Evolutionary conservation across 352 stramenopile species (phyloP), one percentile per base, ranked within the genome.

Genomic region (Globisporangium okanoganense): DNA sequence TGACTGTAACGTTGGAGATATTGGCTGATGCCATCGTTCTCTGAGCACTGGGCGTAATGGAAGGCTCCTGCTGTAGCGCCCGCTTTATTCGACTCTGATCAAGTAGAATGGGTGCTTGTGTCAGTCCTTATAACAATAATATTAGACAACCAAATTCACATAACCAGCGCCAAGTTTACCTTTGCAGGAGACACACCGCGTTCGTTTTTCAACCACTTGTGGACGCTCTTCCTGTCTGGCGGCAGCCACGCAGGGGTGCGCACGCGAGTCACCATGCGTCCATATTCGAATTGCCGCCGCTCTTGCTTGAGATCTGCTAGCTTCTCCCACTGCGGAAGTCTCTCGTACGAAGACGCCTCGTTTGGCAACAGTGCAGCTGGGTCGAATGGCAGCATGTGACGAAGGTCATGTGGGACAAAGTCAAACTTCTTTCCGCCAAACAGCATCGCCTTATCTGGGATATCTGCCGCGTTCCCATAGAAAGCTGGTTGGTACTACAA

Each of bases 361-460:
- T 27, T 58, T 20, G 0, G 9, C 18, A 59, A 12, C n/a, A 65
- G 45, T 8, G 35, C 20, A 1, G 36, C 53, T 10, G 85, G 90
- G 55, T 90, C 60, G 64, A 92, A 95, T 8, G 35, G 20, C 2
- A 35, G 49, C 10, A 87, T 56, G 51, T 86, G 69, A 1, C 27
- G 65, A 6, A 72, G 35, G 59, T 71, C 74, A 0, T 69, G 66
- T 2, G 72, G 64, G 6, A 57, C 56, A 66, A 95, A 90, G 22
- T 78, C 62, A 44, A 90, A 89, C 36, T 86, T 88, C 40, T 82
- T 74, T 6, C 86, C 84, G 43, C 79, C 85, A 69, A 92, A 95
- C 6, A 92, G 58, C 51, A 94, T 72, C 2, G 81, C 56, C 64
- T 91, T 90, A 0, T 81, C 73, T 13, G 86, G 84, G 18, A 92